Evolutionary conservation across 225 moss, liverwort and hornwort species (phyloP).

Genomic region (Neckera pumila): DNA sequence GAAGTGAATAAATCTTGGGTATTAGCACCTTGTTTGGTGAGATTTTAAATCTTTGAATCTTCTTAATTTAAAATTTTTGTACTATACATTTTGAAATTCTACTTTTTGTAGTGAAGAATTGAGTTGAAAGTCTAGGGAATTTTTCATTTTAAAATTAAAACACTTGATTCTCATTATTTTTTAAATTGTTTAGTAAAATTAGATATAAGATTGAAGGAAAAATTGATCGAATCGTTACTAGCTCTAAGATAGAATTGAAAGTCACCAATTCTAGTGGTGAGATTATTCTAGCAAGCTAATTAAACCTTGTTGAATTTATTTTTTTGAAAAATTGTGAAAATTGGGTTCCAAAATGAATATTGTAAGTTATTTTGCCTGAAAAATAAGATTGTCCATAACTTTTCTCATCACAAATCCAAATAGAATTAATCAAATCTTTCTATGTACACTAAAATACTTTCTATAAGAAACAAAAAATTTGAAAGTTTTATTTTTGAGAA

Average conservation of each 20-base stretch:
- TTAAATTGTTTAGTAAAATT: neutral
- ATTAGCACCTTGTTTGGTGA: neutral
- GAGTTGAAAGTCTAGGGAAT: neutral
- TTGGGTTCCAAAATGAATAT: accelerated
- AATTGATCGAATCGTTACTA: neutral
- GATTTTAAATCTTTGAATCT: neutral
- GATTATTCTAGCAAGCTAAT: neutral
- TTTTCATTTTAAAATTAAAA: too few species aligned
- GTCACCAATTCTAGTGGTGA: neutral
- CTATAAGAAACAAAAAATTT: neutral
- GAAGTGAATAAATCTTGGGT: neutral
- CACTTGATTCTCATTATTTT: neutral
- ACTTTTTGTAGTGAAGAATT: neutral
- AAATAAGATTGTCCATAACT: neutral
- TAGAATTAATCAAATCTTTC: neutral
- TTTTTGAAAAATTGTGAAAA: neutral
- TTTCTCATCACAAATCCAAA: neutral
- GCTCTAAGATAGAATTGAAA: neutral
- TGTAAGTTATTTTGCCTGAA: accelerated
- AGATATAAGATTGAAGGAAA: neutral
- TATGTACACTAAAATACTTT: neutral
- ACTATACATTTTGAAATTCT: neutral
- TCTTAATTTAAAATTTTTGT: neutral
- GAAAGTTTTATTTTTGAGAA: neutral
- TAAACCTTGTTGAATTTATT: neutral